Base-by-base conservation (phyloP, 163 green algal genomes). In the Chlamydomonas reinhardtii region DNA sequence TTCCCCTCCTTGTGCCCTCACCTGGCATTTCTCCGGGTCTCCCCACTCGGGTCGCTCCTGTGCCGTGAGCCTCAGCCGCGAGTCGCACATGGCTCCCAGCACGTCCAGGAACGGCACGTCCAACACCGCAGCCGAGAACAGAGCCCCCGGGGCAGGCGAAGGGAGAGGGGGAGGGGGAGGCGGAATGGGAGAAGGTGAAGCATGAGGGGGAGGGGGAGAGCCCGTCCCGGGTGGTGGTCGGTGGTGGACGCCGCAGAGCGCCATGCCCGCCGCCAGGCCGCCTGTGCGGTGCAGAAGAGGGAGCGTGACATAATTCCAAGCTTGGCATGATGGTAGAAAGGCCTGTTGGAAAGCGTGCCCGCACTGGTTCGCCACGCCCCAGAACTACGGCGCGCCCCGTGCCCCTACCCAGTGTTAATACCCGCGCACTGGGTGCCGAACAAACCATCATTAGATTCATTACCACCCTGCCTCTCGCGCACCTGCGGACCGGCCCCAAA, bases 41-140 rank as follows among this genome's bases (percentile, higher is more conserved):
- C 95, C 95, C 91, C 93, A 98, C 89, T 98, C 95, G 17, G 87
- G 86, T 35, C 94, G 92, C 88, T 97, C 95, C 82, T 95, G 93
- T 62, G 91, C 71, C 0, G 94, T 97, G 16, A 97, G 92, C 31
- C 91, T 89, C 84, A 95, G 87, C 5, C 73, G 77, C 2, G 92
- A 84, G 61, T 94, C 86, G 20, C 37, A 82, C 92, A 96, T 95
- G 14, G 88, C 83, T 1, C 80, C 84, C 20, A 97, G 81, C 68
- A 96, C 77, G 56, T 96, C 94, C 72, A 97, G 79, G 84, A 97
- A 97, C 0, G 95, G 95, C 43, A 94, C 91, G 71, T 96, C 88
- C 76, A 96, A 76, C n/a, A 97, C 68, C 12, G 90, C 92, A n/a
- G 62, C 27, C 29, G 31, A 20, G 34, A 56, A 56, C 1, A 17